Percentiles rank a stretch among this genome's conserved stretches.
Evolutionary conservation across 129 eudicot species (phyloP).

Genomic region (Silybum marianum): DNA sequence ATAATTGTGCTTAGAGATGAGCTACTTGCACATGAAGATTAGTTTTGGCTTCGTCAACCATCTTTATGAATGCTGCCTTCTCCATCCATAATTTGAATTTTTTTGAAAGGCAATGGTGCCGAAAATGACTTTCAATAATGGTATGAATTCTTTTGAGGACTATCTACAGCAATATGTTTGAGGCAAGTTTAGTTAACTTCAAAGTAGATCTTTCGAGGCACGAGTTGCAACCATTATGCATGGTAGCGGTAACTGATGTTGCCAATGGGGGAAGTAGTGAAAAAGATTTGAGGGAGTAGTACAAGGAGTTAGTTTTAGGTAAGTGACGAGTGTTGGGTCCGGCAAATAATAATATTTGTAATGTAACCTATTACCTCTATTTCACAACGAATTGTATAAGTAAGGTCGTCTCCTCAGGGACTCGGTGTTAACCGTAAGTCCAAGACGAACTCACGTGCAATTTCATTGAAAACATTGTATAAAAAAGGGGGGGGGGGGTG

Average conservation of each 20-base stretch:
- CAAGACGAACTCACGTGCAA: no score
- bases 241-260: background rate
- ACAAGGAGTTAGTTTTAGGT: background rate
- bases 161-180: background rate
- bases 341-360: no score
- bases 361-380: no score
- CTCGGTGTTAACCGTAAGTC: no score
- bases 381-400: no score
- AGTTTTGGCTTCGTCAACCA: background rate
- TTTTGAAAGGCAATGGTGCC: background rate
- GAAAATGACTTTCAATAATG: background rate
- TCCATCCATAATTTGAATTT: background rate
- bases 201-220: background rate
- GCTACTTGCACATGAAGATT: background rate
- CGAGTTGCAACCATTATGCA: background rate
- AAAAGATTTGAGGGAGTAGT: background rate
- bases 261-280: background rate
- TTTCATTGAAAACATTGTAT: no score
- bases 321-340: background rate
- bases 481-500: no score
- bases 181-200: background rate
- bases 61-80: background rate
- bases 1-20: background rate
- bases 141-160: background rate
- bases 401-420: no score